Percentiles rank a stretch among this genome's conserved stretches.
These are phyloP conservation scores for Wallacemonas rigidus DNA, from an alignment of 208 protist genomes.

Conservation along the genomic window DNA sequence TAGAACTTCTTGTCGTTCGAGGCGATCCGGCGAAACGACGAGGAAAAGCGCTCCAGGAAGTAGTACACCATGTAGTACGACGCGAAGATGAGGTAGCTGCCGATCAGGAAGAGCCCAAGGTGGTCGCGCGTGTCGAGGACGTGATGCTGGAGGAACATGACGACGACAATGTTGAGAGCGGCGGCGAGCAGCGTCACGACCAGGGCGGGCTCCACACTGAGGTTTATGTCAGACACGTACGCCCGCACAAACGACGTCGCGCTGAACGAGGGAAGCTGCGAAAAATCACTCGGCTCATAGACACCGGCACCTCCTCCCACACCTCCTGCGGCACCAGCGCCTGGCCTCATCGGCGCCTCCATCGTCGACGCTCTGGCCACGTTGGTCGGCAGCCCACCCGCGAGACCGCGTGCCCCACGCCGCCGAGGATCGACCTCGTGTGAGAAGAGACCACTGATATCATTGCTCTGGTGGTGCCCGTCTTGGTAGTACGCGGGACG, in stretches of 20 bases:
- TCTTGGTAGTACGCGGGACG: too few species aligned
- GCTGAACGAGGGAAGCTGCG: conserved; percentile 68
- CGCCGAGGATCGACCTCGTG: too few species aligned
- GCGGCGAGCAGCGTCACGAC: conserved; percentile 68
- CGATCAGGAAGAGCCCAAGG: conserved; percentile 84
- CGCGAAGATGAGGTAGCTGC: conserved; percentile 86
- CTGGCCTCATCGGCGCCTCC: too few species aligned
- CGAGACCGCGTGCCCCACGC: too few species aligned
- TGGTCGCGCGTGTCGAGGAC: conserved; percentile 88
- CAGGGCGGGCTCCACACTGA: conserved; percentile 69
- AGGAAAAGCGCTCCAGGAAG: conserved; percentile 77
- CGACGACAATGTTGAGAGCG: conserved; percentile 64
- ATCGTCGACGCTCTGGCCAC: too few species aligned
- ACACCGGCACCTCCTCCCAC: too few species aligned
- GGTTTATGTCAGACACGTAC: conserved; percentile 75
- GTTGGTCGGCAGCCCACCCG: too few species aligned
- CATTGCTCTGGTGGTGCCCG: too few species aligned
- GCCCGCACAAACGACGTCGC: conserved; percentile 84
- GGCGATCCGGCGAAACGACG: conserved; percentile 76
- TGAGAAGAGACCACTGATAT: too few species aligned
- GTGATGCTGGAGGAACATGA: conserved; percentile 82
- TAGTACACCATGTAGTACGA: conserved; percentile 91
- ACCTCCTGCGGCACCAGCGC: too few species aligned
- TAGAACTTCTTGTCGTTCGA: conserved; percentile 93
- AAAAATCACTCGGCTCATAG: conserved; percentile 18